Conservation (phyloP, 371 early-diverging fungal genomes). For the Dinochytrium kinnereticum region DNA sequence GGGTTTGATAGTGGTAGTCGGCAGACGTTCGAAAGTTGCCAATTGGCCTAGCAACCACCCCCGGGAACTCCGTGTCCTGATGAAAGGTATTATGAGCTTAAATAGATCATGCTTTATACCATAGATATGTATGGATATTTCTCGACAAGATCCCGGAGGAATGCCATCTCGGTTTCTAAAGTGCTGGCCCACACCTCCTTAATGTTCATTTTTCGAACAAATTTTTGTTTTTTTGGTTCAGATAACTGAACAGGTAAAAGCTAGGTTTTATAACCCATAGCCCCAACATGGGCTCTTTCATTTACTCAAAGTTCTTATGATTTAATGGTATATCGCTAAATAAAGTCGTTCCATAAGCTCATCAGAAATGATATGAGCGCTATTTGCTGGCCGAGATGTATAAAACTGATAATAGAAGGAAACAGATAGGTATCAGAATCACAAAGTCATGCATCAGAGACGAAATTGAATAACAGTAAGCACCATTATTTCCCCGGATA, state of each 20-base stretch:
- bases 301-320: no score
- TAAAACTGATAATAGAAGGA: not conserved
- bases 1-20: slow-evolving; percentile 97
- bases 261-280: no score
- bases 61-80: slow-evolving; percentile 99
- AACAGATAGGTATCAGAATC: not conserved
- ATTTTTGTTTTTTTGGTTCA: not conserved
- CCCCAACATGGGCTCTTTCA: no score
- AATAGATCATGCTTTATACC: slow-evolving; percentile 59
- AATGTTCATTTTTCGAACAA: slow-evolving; percentile 8
- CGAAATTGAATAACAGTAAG: no score
- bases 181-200: slow-evolving; percentile 87
- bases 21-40: slow-evolving; percentile 94
- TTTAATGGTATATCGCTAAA: no score
- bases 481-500: slow-evolving; percentile 96
- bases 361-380: not conserved
- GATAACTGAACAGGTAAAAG: no score
- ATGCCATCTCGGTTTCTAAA: slow-evolving; percentile 93
- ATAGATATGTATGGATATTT: slow-evolving; percentile 97
- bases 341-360: no score
- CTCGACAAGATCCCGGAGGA: slow-evolving; percentile 88
- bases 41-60: slow-evolving; percentile 98
- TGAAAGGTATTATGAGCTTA: not conserved
- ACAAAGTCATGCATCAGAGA: slow-evolving; percentile 32
- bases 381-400: not conserved